Evolutionary conservation across 2,329 filamentous ascomycete genomes (phyloP).

Genomic region (Epicoccum nigrum): DNA sequence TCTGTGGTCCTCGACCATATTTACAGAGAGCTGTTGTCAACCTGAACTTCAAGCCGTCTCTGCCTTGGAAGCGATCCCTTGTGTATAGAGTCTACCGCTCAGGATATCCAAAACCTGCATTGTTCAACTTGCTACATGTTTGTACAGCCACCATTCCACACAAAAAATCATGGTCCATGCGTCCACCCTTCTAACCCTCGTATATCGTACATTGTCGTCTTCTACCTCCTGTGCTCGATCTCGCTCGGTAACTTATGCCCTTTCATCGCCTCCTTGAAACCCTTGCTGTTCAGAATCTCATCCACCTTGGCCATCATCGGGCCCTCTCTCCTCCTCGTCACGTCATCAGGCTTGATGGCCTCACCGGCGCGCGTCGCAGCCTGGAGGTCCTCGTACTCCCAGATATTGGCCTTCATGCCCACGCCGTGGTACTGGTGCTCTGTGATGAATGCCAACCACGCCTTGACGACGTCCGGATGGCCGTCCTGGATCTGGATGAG

Average conservation of each 20-base stretch:
- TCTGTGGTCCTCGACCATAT: no score
- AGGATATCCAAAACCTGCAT: not conserved
- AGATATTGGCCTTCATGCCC: constrained; percentile 98
- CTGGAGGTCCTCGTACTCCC: constrained; percentile 77
- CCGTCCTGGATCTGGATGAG: constrained; percentile 94
- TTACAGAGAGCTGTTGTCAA: no score
- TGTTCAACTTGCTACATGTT: constrained; percentile 9
- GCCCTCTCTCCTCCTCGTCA: constrained; percentile 38
- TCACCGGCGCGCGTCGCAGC: constrained; percentile 37
- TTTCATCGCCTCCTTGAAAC: constrained; percentile 43
- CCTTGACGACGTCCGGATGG: constrained; percentile 82
- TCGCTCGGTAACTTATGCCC: constrained; percentile 23
- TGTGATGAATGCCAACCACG: constrained; percentile 90
- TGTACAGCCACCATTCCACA: constrained; percentile 4
- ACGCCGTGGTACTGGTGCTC: constrained; percentile 96
- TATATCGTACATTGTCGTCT: constrained; percentile 10
- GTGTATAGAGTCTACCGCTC: no score
- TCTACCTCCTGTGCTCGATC: constrained; percentile 34
- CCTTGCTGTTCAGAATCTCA: constrained; percentile 39
- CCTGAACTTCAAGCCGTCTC: no score
- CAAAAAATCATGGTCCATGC: not conserved
- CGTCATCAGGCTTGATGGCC: constrained; percentile 34
- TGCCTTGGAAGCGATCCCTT: no score
- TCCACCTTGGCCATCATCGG: constrained; percentile 44
- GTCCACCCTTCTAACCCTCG: not conserved